phyloP scores from a whole-genome alignment of 2,329 filamentous ascomycete genomes.

The Colletotrichum sublineola region DNA sequence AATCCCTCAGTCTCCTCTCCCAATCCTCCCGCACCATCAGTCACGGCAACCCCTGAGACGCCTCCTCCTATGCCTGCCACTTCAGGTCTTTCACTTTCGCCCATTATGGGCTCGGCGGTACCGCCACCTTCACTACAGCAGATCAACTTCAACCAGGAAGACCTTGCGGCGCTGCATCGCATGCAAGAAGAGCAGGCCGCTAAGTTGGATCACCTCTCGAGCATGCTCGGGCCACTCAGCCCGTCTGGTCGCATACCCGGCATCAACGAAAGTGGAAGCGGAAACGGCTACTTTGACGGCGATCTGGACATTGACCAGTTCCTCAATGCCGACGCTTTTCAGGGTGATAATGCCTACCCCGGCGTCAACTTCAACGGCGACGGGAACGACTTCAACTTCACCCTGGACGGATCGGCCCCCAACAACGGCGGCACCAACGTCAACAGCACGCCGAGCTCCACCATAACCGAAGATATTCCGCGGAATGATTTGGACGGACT shows the following conservation, averaged over 20 bases:
- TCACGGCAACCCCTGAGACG: constrained; percentile 34
- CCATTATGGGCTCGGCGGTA: constrained; percentile 61
- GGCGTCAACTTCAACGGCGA: constrained; percentile 57
- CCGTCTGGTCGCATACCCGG: constrained; percentile 85
- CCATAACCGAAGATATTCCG: constrained; percentile 64
- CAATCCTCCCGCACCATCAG: constrained; percentile 41
- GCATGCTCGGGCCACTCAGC: constrained; percentile 82
- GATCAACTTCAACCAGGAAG: constrained; percentile 77
- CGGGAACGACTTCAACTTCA: constrained; percentile 66
- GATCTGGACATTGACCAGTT: constrained; percentile 66
- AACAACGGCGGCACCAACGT: constrained; percentile 47
- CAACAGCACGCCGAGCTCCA: constrained; percentile 60
- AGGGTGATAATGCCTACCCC: constrained; percentile 57
- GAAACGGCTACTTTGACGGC: constrained; percentile 51
- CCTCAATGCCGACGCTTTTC: constrained; percentile 58
- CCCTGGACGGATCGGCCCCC: constrained; percentile 54
- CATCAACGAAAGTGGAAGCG: constrained; percentile 60
- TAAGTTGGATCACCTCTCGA: constrained; percentile 81
- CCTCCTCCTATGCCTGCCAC: constrained; percentile 43
- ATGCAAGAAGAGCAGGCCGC: constrained; percentile 84
- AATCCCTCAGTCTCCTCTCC: constrained; percentile 43
- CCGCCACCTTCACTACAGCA: constrained; percentile 68
- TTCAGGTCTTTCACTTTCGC: constrained; percentile 58
- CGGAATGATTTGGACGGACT: constrained; percentile 56
- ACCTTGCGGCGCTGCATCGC: constrained; percentile 83